Evolutionary conservation across 345 rosid species (phyloP), one percentile per base, ranked within the genome.

Genomic region (Populus nigra): DNA sequence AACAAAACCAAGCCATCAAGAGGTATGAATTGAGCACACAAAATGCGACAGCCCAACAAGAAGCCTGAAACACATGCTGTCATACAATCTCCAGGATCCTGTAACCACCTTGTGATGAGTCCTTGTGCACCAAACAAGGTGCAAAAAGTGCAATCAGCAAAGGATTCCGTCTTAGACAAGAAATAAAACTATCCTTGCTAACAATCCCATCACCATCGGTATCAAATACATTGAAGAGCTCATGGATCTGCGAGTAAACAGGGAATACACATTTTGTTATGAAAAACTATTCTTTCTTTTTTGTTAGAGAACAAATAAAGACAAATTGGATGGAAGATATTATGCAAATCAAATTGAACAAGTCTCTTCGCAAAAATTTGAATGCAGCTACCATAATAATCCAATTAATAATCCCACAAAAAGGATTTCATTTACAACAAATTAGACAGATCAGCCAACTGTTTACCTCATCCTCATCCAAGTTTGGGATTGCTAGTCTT

Each of bases 141-240:
- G 88, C 83, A 77, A 96, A 91, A 8, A 93, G 75, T 0, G 93
- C 88, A 82, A 96, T 79, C 77, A 93, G 79, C 73, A 96, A 76
- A 27, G 98, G 98, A 72, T 93, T 90, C 87, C 73, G 85, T 80
- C 89, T 85, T 39, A 96, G 86, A 83, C 90, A 86, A 73, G 81
- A 80, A 39, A 86, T n/a, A 65, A 92, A 92, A 43, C 85, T 91
- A 67, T 84, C 88, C 82, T 82, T 85, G 79, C 88, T 83, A 16
- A 87, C 79, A 70, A 82, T 83, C 74, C 93, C 88, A 66, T 90
- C 96, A 62, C 82, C 87, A 69, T 90, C 87, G 0, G 73, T 76
- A 38, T 89, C 99, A 4, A 96, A 86, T 45, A 87, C 79, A 18
- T 27, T 71, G 80, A 88, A 92, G 71, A 93, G 79, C 71, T 75